phyloP scores from a whole-genome alignment of 768 basidiomycete genomes.

The Xerocomus potaroensis region DNA sequence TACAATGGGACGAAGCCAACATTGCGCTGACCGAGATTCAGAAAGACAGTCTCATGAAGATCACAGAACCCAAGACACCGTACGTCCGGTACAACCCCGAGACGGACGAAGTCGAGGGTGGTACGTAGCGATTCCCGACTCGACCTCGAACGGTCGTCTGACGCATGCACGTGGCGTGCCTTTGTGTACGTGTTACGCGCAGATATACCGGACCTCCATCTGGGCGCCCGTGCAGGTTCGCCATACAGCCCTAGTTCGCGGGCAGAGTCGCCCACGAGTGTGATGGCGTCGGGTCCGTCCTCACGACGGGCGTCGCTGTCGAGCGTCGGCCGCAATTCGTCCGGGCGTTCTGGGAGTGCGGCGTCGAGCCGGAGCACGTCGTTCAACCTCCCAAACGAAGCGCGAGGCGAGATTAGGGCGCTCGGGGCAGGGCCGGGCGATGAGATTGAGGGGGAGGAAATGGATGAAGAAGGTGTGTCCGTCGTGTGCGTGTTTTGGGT shows the following conservation, averaged over 20 bases:
- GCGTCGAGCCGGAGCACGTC: slow-evolving; percentile 78
- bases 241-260: slow-evolving; percentile 40
- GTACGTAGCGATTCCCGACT: slow-evolving; percentile 38
- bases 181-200: too few species aligned
- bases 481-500: not conserved
- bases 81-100: slow-evolving; percentile 89
- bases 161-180: not conserved
- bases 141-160: not conserved
- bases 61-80: slow-evolving; percentile 96
- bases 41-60: slow-evolving; percentile 98
- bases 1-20: slow-evolving; percentile 97
- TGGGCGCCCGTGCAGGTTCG: slow-evolving; percentile 36
- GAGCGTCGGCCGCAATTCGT: slow-evolving; percentile 49
- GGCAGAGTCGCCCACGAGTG: slow-evolving; percentile 54
- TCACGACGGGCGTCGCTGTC: slow-evolving; percentile 75
- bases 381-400: slow-evolving; percentile 74
- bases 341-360: slow-evolving; percentile 58
- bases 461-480: slow-evolving; percentile 78
- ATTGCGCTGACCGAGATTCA: slow-evolving; percentile 87
- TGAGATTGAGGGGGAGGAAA: slow-evolving; percentile 72
- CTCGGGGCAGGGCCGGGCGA: slow-evolving; percentile 40
- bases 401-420: slow-evolving; percentile 53
- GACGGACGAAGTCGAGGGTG: slow-evolving; percentile 80
- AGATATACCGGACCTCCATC: slow-evolving; percentile 84
- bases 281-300: slow-evolving; percentile 60